phyloP scores from a whole-genome alignment of 1,139 yeast species.

The Petasospora rhodanensis region DNA sequence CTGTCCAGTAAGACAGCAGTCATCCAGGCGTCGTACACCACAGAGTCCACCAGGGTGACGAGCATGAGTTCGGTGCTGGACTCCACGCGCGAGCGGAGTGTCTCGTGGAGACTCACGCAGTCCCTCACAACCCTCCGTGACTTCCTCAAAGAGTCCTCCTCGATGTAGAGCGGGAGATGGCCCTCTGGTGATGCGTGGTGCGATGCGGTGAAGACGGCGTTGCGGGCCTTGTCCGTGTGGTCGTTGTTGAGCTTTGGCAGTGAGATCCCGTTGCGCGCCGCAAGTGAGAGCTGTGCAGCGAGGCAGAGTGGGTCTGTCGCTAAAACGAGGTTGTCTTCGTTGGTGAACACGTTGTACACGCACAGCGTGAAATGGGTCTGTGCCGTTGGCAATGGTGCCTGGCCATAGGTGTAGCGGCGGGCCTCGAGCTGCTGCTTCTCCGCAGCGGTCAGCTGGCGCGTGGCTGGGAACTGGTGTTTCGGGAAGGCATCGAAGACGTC shows the following conservation, averaged over 20 bases:
- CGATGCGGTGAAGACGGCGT: slow-evolving; percentile 20
- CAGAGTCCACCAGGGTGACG: slow-evolving; percentile 21
- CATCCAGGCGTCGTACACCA: slow-evolving; percentile 24
- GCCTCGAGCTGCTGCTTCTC: slow-evolving; percentile 17
- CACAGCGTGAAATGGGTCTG: slow-evolving; percentile 20
- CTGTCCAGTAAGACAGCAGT: slow-evolving; percentile 15
- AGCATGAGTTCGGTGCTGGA: slow-evolving; percentile 22
- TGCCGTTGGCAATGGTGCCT: no score
- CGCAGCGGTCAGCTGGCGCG: slow-evolving; percentile 19
- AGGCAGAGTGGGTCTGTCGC: slow-evolving; percentile 26
- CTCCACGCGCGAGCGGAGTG: slow-evolving; percentile 13
- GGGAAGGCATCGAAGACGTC: slow-evolving; percentile 49
- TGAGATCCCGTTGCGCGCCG: slow-evolving; percentile 14
- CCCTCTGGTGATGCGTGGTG: slow-evolving; percentile 20
- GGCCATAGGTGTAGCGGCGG: slow-evolving; percentile 19
- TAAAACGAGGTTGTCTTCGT: slow-evolving; percentile 13
- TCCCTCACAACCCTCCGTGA: slow-evolving; percentile 15
- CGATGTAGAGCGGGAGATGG: slow-evolving; percentile 20
- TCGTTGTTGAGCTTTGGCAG: slow-evolving; percentile 21
- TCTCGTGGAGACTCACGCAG: slow-evolving; percentile 16
- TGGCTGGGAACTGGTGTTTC: slow-evolving; percentile 34
- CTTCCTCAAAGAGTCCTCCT: slow-evolving; percentile 13
- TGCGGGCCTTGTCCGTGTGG: slow-evolving; percentile 16
- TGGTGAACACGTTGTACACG: slow-evolving; percentile 21
- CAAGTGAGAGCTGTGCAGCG: slow-evolving; percentile 17